phyloP scores from a whole-genome alignment of 305 asterid genomes.

The Solanum chacoense region DNA sequence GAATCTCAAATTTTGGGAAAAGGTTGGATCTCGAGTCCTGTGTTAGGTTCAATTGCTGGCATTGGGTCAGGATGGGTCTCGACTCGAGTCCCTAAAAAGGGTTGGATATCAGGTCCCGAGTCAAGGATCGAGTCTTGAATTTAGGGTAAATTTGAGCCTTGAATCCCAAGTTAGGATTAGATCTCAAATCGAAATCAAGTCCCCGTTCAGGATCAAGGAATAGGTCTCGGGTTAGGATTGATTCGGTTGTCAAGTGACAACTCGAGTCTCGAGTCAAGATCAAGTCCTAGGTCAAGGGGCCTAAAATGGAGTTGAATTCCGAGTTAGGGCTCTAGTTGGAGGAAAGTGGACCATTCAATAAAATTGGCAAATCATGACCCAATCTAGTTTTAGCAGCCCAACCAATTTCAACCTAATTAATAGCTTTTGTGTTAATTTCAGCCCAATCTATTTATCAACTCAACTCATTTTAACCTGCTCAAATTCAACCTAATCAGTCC shows the following conservation, averaged over 20 bases:
- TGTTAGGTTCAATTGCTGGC: neutral
- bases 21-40: neutral
- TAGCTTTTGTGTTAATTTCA: neutral
- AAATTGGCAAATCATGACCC: neutral
- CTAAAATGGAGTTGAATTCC: neutral
- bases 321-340: neutral
- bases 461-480: neutral
- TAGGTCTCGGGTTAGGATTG: no score
- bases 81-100: neutral
- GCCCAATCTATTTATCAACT: neutral
- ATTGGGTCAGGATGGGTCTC: no score
- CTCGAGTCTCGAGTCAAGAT: neutral
- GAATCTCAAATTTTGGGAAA: neutral
- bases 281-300: neutral
- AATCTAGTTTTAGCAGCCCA: neutral
- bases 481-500: neutral
- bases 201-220: neutral
- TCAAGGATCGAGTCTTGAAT: neutral
- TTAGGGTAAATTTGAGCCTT: no score
- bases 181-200: neutral
- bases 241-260: neutral
- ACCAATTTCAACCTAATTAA: neutral
- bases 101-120: neutral
- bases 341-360: neutral
- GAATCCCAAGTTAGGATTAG: no score